Evolutionary conservation across 768 basidiomycete species (phyloP).

Genomic region (Pulveroboletus sp.): DNA sequence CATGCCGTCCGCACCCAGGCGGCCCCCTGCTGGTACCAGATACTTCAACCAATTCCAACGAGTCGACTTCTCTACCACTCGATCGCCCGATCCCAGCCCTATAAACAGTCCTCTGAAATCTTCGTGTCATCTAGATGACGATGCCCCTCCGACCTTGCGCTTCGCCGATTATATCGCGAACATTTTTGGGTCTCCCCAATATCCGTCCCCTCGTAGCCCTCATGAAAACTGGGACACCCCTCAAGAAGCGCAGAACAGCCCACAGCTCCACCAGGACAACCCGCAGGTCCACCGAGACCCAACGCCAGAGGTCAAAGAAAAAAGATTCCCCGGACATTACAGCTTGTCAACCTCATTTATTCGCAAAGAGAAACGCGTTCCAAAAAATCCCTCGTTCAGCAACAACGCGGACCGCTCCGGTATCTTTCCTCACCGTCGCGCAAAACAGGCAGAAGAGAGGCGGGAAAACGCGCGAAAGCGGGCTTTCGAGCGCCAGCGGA

Average conservation of each 20-base stretch:
- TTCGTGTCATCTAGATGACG: not conserved
- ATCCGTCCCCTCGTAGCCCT: not conserved
- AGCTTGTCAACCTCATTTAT: not conserved
- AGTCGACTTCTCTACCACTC: slow-evolving; percentile 4
- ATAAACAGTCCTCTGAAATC: slow-evolving; percentile 15
- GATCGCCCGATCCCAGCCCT: slow-evolving; percentile 17
- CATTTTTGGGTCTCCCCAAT: not conserved
- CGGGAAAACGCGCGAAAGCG: slow-evolving; percentile 4
- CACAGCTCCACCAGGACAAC: no score
- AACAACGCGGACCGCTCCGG: not conserved
- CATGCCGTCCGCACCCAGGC: slow-evolving; percentile 6
- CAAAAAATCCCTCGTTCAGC: slow-evolving; percentile 17
- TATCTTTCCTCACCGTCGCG: not conserved
- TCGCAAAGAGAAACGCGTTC: slow-evolving; percentile 13
- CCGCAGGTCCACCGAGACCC: not conserved
- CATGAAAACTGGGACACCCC: no score
- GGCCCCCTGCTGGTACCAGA: slow-evolving; percentile 29
- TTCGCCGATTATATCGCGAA: slow-evolving; percentile 3
- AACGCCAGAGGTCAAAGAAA: not conserved
- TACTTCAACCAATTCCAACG: slow-evolving; percentile 21
- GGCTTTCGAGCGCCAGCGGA: not conserved
- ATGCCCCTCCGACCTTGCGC: slow-evolving; percentile 6
- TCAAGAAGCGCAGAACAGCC: no score
- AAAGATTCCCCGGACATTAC: not conserved
- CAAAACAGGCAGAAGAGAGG: slow-evolving; percentile 6